Base-by-base conservation (phyloP, 140 eudicot species). In the Flaveria floridana region DNA sequence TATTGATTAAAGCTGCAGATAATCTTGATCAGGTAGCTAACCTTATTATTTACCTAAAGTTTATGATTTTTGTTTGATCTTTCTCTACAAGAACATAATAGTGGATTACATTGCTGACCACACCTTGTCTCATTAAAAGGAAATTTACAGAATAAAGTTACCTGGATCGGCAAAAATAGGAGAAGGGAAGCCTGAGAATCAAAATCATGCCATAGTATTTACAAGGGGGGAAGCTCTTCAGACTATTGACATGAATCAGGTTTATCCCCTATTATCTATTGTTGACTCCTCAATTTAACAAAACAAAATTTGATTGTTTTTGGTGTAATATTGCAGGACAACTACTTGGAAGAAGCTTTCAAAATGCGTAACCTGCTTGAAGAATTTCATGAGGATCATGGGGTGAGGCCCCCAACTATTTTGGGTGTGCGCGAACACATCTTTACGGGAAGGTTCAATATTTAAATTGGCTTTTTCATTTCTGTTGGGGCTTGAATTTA, bases 181-280 rank as follows among this genome's bases (percentile, higher is more conserved):
- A 80, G 99, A 94, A 94, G 99, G 99, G 65, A 94, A 94, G 80
- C 99, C 99, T 68, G 99, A 94, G 82, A 94, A 94, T 77, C 99
- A 94, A 81, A 94, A 94, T 72, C 99, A 94, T 72, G 99, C 99
- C 72, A 91, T 94, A 56, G 72, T 94, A 68, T 94, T 94, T 76
- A 82, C 92, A 21, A 86, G 99, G 77, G 99, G 99, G 66, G 99
- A 94, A 84, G 99, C 99, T 81, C 91, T 94, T 84, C 99, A 94
- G 84, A 89, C 99, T 56, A 94, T 94, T 55, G 99, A 94, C 75
- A 94, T 94, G 99, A 94, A 94, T 79, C 99, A 94, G 89, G 99
- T 89, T 78, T 78, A 47, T n/a, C 23, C 41, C 14, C 30, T 71
- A 62, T 71, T 47, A 13, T 65, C 75, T 41, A 48, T 44, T 9